These are phyloP conservation scores for Aspergillus phoenicis DNA, from an alignment of 2,329 filamentous ascomycete genomes.

Conservation along the genomic window DNA sequence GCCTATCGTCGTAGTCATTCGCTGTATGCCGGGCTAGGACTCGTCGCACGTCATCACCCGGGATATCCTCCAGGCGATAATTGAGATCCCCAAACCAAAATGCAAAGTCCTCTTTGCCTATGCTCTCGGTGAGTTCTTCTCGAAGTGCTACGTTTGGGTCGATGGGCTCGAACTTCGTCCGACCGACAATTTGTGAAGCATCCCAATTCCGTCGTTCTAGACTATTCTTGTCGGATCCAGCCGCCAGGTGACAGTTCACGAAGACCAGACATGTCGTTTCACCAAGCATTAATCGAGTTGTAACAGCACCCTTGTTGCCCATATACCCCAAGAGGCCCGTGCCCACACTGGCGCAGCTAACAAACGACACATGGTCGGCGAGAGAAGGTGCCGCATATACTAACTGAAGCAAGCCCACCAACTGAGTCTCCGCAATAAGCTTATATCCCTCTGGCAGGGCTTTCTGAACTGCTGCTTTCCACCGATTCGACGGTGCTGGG, in stretches of 20 bases:
- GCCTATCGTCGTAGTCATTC: slow-evolving; percentile 70
- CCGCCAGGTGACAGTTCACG: slow-evolving; percentile 87
- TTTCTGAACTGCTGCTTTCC: slow-evolving; percentile 74
- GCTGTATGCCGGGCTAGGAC: slow-evolving; percentile 79
- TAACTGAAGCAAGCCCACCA: slow-evolving; percentile 81
- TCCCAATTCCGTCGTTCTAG: slow-evolving; percentile 91
- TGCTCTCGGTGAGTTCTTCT: slow-evolving; percentile 59
- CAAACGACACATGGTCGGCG: slow-evolving; percentile 71
- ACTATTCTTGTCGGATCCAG: slow-evolving; percentile 75
- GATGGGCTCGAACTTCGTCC: slow-evolving; percentile 78
- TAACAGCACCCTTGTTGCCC: slow-evolving; percentile 92
- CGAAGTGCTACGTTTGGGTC: slow-evolving; percentile 63
- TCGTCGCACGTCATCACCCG: slow-evolving; percentile 85
- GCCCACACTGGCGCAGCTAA: slow-evolving; percentile 80
- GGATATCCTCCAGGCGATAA: slow-evolving; percentile 84
- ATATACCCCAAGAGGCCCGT: slow-evolving; percentile 91
- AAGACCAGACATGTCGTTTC: slow-evolving; percentile 89
- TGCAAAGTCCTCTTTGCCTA: slow-evolving; percentile 88
- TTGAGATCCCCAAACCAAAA: slow-evolving; percentile 98
- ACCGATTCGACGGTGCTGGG: slow-evolving; percentile 69
- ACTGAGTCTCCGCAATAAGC: slow-evolving; percentile 77
- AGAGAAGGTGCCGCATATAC: slow-evolving; percentile 82
- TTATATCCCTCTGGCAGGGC: slow-evolving; percentile 77
- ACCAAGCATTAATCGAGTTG: slow-evolving; percentile 78
- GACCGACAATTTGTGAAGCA: slow-evolving; percentile 71